phyloP scores from a whole-genome alignment of 169 alveolate species.

The Plasmodium coatneyi region DNA sequence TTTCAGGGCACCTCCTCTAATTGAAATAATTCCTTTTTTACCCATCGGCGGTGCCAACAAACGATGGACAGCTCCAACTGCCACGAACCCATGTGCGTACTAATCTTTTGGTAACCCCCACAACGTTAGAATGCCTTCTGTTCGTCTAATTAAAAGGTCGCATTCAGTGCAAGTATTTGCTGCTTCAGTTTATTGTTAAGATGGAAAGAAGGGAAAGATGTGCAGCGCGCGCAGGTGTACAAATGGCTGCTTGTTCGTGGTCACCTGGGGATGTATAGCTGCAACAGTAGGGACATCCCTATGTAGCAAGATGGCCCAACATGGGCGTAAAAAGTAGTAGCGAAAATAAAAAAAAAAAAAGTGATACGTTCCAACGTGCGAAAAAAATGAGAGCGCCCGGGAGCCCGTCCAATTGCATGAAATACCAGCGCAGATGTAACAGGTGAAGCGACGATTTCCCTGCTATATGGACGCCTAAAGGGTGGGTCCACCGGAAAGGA shows the following conservation, averaged over 20 bases:
- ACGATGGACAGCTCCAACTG: background rate
- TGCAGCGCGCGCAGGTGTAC: background rate
- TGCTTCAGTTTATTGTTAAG: background rate
- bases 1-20: background rate
- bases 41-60: background rate
- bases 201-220: background rate
- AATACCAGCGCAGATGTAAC: background rate
- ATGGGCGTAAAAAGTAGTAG: background rate
- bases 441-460: background rate
- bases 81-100: background rate
- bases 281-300: background rate
- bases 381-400: background rate
- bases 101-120: background rate
- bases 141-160: background rate
- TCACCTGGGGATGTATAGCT: background rate
- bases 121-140: background rate
- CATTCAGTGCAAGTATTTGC: background rate
- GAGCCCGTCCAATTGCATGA: background rate
- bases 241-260: background rate
- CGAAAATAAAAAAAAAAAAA: background rate
- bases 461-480: background rate
- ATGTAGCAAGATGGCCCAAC: background rate
- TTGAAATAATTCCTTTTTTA: background rate
- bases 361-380: background rate
- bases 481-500: constrained; percentile 58